Evolutionary conservation across 345 rosid genomes (phyloP).

Genomic region (Acer campestre): DNA sequence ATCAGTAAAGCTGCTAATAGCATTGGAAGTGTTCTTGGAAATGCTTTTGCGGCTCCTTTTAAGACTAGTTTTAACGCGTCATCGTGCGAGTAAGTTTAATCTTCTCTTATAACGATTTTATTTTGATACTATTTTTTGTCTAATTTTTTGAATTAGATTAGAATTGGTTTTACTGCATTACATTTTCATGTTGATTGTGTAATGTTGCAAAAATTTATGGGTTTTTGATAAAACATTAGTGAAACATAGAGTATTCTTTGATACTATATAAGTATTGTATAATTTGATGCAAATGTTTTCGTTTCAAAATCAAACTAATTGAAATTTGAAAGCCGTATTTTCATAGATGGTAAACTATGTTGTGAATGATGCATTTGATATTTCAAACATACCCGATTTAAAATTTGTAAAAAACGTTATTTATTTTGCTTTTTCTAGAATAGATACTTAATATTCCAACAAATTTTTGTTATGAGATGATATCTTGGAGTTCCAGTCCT

Average conservation of each 20-base stretch:
- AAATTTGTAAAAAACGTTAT: background rate
- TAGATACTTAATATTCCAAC: too few relatives aligned
- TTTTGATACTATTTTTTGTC: background rate
- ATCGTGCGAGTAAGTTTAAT: constrained; percentile 46
- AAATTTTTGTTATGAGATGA: background rate
- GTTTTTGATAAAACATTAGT: background rate
- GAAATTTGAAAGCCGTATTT: background rate
- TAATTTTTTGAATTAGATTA: background rate
- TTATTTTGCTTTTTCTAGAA: background rate
- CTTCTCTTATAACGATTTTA: background rate
- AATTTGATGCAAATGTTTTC: background rate
- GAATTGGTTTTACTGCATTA: too few relatives aligned
- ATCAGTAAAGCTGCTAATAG: constrained; percentile 57
- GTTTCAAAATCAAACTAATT: background rate
- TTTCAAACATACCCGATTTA: background rate
- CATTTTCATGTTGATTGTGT: too few relatives aligned
- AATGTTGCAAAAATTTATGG: background rate
- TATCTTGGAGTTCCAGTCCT: background rate
- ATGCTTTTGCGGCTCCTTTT: constrained; percentile 56
- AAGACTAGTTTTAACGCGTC: constrained; percentile 53
- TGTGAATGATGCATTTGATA: too few relatives aligned
- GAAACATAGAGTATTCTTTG: background rate
- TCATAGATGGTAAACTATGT: too few relatives aligned
- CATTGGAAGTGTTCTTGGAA: constrained; percentile 54
- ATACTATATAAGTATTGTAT: background rate